Evolutionary conservation across 2,329 filamentous ascomycete genomes (phyloP), one percentile per base, ranked within the genome.

Genomic region (Scolecobasidium constrictum): DNA sequence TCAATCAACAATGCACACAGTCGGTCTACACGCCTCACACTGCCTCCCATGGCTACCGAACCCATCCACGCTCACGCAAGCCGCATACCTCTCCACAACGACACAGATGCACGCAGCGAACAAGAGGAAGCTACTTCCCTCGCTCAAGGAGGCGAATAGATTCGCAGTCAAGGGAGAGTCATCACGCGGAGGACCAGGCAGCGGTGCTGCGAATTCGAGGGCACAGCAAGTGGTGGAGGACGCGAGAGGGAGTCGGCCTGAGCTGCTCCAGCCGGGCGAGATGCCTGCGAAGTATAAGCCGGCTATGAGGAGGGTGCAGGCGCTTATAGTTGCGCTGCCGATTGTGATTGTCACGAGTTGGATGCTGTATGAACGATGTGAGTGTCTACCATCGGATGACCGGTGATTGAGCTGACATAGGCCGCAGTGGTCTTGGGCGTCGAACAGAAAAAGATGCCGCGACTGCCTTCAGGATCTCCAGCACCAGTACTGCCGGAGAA

Each of bases 311-410:
- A 43, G 40, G 31, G n/a, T 43, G 12, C 28, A 22, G n/a, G 40
- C 40, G 15, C 35, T 43, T n/a, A 43, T 43, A 19, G 40, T 43
- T 35, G 40, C 40, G 34, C n/a, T 34, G 33, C 40, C 40, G 28
- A 15, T 43, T 9, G 40, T 19, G 13, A 11, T 43, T 36, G 18
- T 17, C 6, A 43, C 34, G 18, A 37, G 33, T 19, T 43, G 23
- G 19, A 33, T 37, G 16, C 16, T 43, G 28, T 43, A 43, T 28
- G 40, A 43, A 16, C 31, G 40, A 37, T n/a, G 40, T 43, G 13
- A 37, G 40, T 43, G 15, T 11, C 12, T 5, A 7, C 13, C 18
- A 4, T 16, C 34, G 12, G 21, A 7, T 26, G 17, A 9, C 20
- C 17, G 2, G 28, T 20, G 4, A 9, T 36, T 11, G 35, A 17